Evolutionary conservation across 768 basidiomycete genomes (phyloP), one percentile per base, ranked within the genome.

Genomic region (Rubroboletus pulcherrimus): DNA sequence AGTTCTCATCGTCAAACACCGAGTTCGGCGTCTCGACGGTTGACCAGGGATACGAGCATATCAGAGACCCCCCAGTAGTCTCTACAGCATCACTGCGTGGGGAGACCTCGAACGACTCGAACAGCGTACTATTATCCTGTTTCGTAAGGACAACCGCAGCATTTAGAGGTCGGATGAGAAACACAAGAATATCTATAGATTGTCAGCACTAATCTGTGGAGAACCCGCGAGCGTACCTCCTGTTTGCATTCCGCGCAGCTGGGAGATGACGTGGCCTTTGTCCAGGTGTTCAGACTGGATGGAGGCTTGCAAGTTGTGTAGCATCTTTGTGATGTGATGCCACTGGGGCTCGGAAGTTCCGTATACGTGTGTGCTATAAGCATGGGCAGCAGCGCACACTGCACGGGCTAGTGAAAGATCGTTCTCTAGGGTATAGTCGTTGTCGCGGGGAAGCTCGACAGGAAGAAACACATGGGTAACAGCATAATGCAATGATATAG

Each of bases 121-220:
- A 73, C 17, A 67, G 53, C 3, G 72, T 70, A 7, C 56, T n/a
- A n/a, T n/a, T n/a, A 43, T 58, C 51, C 24, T 44, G 38, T 49
- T 63, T 64, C 46, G 71, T 71, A 21, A 77, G 41, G 19, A 80
- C 62, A 3, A 81, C 30, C n/a, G 66, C 77, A 3, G 78, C 74
- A 48, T 79, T 79, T 51, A 80, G 80, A 6, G 66, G 65, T 21
- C 64, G 66, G 19, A 81, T 68, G n/a, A 70, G 69, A 37, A 79
- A 63, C 14, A 64, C 61, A 8, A 76, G 39, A 9, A 68, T 63
- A 49, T 73, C 78, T 80, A 38, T 0, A 4, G 40, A 12, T 21
- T 38, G 19, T 59, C 11, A 57, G 42, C 8, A 37, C 1, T 14
- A 19, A 2, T 31, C 30, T 1, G 7, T 19, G 9, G 12, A 17